Percentiles rank a stretch among this genome's conserved stretches.
Evolutionary conservation across 1,284 basidiomycete genomes (phyloP).

Genomic region (Marasmius fiardii): DNA sequence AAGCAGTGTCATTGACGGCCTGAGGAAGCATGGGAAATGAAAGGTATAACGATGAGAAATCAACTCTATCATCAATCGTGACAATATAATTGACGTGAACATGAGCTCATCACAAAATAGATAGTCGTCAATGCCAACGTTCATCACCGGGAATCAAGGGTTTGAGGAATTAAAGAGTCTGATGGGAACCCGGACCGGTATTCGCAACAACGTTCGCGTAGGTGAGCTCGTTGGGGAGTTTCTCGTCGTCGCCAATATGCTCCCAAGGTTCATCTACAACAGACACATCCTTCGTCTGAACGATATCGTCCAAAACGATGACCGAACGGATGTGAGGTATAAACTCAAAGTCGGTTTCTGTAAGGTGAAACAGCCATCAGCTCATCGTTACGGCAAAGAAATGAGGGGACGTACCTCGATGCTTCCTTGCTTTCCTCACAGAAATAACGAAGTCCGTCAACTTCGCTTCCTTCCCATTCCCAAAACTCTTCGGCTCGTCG

Average conservation of each 20-base stretch:
- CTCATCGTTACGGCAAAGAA: background rate
- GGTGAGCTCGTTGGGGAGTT: slow-evolving; percentile 28
- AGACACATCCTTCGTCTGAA: slow-evolving; percentile 24
- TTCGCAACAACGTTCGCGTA: slow-evolving; percentile 30
- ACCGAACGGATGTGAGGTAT: slow-evolving; percentile 48
- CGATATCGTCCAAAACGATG: slow-evolving; percentile 48
- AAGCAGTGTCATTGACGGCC: no score
- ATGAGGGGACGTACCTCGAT: slow-evolving; percentile 27
- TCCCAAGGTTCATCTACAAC: slow-evolving; percentile 55
- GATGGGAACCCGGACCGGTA: no score
- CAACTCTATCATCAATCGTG: no score
- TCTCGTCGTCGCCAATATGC: slow-evolving; percentile 39
- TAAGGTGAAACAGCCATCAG: background rate
- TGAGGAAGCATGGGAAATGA: no score
- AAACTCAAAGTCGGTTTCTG: slow-evolving; percentile 50
- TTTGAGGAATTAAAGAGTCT: no score
- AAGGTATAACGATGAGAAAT: no score
- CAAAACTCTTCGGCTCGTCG: slow-evolving; percentile 11
- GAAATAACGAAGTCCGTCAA: slow-evolving; percentile 40
- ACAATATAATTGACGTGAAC: no score
- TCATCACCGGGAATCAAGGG: no score
- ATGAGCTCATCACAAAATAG: no score
- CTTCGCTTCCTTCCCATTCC: slow-evolving; percentile 33
- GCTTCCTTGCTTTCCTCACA: slow-evolving; percentile 35
- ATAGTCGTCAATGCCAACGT: no score